Base-by-base conservation (phyloP, 805 yeast species). In the Lipomyces kockii region DNA sequence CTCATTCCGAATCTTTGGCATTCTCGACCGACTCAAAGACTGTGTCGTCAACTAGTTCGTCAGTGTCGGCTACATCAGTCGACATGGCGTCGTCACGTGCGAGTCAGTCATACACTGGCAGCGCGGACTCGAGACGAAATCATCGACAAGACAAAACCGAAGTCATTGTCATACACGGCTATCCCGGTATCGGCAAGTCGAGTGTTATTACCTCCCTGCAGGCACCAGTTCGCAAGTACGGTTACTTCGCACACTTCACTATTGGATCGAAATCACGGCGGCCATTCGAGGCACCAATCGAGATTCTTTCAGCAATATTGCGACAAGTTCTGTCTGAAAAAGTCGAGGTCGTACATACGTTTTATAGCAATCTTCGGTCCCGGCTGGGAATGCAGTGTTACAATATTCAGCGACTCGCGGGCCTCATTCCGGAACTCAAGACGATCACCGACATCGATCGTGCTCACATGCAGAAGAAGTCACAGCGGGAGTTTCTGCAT, bases 121-220 rank as follows among this genome's bases (percentile, higher is more conserved):
- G 34, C 9, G 34, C 1, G 8, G 34, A 29, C 3, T 52, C 17
- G 17, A 11, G 55, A 25, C 49, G 69, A 12, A 60, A 49, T 20
- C 56, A 35, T 14, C 64, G 65, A 9, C 60, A 55, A 0, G 34
- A 25, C 27, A 17, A 22, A 8, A 60, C 70, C 1, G 71, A 71
- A 55, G 62, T 71, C 20, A 56, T 71, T 39, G 27, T 62, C 9
- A 51, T 71, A 20, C 60, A 58, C 6, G 73, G 74, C 2, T 29
- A 35, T 37, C 52, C 71, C 11, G 72, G 74, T 6, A 56, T 71
- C 37, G 74, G 74, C n/a, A 67, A 69, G 49, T 20, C 70, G 2
- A 54, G 60, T 51, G 58, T 71, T 6, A 51, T 71, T 0, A 12
- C 58, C 9, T 53, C 71, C 20, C 27, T 70, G 39, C 66, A 63